Evolutionary conservation across 2,329 filamentous ascomycete species (phyloP).

Genomic region (Microdochium paspali): DNA sequence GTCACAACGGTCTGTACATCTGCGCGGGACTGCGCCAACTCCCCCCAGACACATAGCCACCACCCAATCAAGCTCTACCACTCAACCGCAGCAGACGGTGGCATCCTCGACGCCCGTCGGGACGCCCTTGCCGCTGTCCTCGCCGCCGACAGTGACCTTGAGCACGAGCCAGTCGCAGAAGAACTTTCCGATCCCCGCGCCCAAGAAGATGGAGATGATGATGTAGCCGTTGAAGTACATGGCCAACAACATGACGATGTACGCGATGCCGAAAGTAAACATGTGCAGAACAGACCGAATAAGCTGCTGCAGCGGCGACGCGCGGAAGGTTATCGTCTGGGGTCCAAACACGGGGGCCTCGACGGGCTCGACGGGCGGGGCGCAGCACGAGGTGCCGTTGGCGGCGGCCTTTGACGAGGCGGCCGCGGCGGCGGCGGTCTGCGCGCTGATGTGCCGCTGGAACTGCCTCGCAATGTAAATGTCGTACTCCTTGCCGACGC

Average conservation of each 20-base stretch:
- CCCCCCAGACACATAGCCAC: neutral
- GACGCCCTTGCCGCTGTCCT: slow-evolving; percentile 11
- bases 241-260: slow-evolving; percentile 33
- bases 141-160: slow-evolving; percentile 23
- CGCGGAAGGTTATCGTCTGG: slow-evolving; percentile 24
- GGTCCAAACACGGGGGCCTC: slow-evolving; percentile 6
- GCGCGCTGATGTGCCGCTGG: slow-evolving; percentile 20
- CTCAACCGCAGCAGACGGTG: slow-evolving; percentile 33
- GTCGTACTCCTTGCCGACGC: slow-evolving; percentile 32
- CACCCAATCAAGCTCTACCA: too few relatives aligned
- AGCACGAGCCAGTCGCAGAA: slow-evolving; percentile 42
- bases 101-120: slow-evolving; percentile 30
- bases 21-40: too few relatives aligned
- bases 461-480: slow-evolving; percentile 27
- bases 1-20: too few relatives aligned
- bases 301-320: slow-evolving; percentile 28
- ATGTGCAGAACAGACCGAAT: slow-evolving; percentile 28
- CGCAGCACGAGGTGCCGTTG: slow-evolving; percentile 6
- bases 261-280: slow-evolving; percentile 29
- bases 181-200: slow-evolving; percentile 41
- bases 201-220: slow-evolving; percentile 33
- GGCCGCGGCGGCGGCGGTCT: slow-evolving; percentile 10
- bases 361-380: slow-evolving; percentile 6
- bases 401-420: neutral
- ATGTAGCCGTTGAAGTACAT: slow-evolving; percentile 37